phyloP scores from a whole-genome alignment of 441 rosid species.

The Bruguiera hainesii region DNA sequence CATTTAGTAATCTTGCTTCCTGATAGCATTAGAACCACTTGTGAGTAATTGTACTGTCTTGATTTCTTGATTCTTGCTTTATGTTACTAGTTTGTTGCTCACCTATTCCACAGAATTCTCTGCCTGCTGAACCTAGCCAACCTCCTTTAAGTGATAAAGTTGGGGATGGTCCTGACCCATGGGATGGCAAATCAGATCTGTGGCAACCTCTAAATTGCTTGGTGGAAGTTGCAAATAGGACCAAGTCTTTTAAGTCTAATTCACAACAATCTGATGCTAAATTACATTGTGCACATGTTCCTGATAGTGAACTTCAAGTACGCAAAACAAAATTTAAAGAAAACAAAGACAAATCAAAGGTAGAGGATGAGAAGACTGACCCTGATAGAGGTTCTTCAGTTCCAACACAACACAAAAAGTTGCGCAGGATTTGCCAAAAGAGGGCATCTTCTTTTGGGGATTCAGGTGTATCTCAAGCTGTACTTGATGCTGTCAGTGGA shows the following conservation, averaged over 20 bases:
- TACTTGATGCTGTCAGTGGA: conserved; percentile 37
- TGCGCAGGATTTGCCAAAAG: conserved; percentile 42
- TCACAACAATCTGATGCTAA: conserved; percentile 43
- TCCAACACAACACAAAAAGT: conserved; percentile 39
- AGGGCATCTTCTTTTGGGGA: conserved; percentile 31
- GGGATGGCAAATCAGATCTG: conserved; percentile 49
- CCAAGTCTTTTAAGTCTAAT: conserved; percentile 48
- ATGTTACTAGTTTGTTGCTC: conserved; percentile 21
- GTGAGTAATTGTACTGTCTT: background rate
- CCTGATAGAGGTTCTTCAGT: conserved; percentile 27
- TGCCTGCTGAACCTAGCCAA: conserved; percentile 53
- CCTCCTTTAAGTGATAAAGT: conserved; percentile 28
- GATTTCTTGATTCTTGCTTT: conserved; percentile 19
- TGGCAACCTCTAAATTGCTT: conserved; percentile 76
- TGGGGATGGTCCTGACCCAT: conserved; percentile 29
- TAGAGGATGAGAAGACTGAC: conserved; percentile 39
- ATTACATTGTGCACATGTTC: conserved; percentile 29
- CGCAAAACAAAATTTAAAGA: conserved; percentile 40
- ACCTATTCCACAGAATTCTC: conserved; percentile 42
- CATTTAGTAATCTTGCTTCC: background rate
- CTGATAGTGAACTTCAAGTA: conserved; percentile 25
- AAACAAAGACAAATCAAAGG: conserved; percentile 32
- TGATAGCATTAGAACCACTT: conserved; percentile 7
- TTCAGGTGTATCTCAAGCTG: conserved; percentile 29
- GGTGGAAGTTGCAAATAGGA: conserved; percentile 75